A percentile compares a stretch with the other conserved stretches of the same genome.
phyloP scores from a whole-genome alignment of 305 asterid species.

The Fraxinus albicans region DNA sequence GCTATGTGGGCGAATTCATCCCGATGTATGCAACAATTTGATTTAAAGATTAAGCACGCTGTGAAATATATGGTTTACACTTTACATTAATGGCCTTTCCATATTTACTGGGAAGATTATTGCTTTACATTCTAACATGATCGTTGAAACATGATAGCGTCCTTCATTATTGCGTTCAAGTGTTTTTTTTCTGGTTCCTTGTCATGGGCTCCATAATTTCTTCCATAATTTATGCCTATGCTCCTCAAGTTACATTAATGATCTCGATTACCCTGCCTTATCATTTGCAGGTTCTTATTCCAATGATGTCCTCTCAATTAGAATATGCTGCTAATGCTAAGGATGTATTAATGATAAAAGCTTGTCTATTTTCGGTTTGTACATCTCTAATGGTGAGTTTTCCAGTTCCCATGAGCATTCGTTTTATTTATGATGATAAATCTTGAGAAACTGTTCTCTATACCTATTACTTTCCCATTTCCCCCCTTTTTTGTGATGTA shows the following conservation, averaged over 20 bases:
- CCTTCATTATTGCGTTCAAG: background rate
- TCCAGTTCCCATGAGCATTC: constrained; percentile 17
- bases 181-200: background rate
- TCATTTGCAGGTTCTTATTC: constrained; percentile 74
- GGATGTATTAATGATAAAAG: constrained; percentile 64
- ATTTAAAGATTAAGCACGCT: constrained; percentile 16
- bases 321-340: constrained; percentile 51
- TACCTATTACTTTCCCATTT: background rate
- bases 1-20: constrained; percentile 91
- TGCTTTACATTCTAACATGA: background rate
- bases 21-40: constrained; percentile 47
- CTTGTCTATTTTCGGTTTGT: constrained; percentile 74
- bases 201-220: background rate
- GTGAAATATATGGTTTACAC: constrained; percentile 1
- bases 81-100: background rate
- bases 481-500: constrained; percentile 26
- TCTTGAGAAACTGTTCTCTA: constrained; percentile 15
- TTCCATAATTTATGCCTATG: background rate
- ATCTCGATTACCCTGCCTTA: constrained; percentile 17
- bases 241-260: constrained; percentile 2
- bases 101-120: background rate
- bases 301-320: constrained; percentile 57
- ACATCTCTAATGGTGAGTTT: constrained; percentile 74
- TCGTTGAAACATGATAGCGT: background rate
- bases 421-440: constrained; percentile 9